A percentile compares a stretch with the other conserved stretches of the same genome.
phyloP scores from a whole-genome alignment of 139 green algal genomes.

The Yamagishiella unicocca region DNA sequence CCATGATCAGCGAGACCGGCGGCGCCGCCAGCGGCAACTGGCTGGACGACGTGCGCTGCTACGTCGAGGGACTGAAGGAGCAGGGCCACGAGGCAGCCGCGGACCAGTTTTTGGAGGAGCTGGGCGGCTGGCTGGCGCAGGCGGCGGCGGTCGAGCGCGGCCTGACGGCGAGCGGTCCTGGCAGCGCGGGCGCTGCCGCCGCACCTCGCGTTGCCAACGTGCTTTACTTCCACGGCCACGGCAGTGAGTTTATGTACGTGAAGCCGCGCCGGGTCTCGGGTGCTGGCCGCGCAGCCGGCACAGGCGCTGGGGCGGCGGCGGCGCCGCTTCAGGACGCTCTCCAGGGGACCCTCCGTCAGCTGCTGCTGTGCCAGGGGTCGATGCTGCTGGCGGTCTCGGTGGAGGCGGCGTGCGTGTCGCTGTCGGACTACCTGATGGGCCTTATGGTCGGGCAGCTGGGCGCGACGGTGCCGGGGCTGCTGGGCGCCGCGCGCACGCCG shows the following conservation, averaged over 20 bases:
- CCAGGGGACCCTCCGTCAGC: neutral
- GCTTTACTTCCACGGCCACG: slow-evolving; percentile 19
- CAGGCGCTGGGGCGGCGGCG: neutral
- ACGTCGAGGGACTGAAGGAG: neutral
- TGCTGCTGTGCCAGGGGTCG: slow-evolving; percentile 11
- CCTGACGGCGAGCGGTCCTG: neutral
- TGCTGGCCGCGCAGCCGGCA: neutral
- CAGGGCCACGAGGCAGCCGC: slow-evolving; percentile 12
- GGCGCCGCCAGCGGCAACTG: neutral
- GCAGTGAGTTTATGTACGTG: slow-evolving; percentile 28
- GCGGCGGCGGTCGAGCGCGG: slow-evolving; percentile 14
- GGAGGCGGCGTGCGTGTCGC: slow-evolving; percentile 20
- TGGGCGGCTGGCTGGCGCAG: slow-evolving; percentile 18
- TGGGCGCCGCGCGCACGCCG: neutral
- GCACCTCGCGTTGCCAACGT: slow-evolving; percentile 2
- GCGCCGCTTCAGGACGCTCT: neutral
- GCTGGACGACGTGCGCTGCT: neutral
- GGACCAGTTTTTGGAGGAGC: slow-evolving; percentile 28
- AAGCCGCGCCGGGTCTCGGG: slow-evolving; percentile 15
- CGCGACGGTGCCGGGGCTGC: neutral
- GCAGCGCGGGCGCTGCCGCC: neutral
- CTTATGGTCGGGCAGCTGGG: neutral
- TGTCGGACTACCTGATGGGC: neutral
- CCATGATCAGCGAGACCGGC: too few species aligned
- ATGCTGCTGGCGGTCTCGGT: slow-evolving; percentile 37